Percentiles rank a stretch among this genome's conserved stretches.
These are phyloP conservation scores for Trichoderma gamsii DNA, from an alignment of 495 filamentous ascomycete species.

Conservation along the genomic window DNA sequence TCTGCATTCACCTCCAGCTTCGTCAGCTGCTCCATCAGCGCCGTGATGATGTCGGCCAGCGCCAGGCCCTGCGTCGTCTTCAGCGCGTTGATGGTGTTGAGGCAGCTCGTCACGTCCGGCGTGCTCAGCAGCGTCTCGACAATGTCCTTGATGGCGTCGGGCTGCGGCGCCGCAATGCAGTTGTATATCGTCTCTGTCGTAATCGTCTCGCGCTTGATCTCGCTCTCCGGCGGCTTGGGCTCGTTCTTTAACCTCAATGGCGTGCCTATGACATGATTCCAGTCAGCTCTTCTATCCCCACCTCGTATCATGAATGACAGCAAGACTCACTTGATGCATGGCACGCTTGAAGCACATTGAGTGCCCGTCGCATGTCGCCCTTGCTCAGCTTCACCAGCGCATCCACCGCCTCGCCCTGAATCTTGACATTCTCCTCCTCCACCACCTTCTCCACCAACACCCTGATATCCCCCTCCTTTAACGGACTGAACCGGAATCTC, in stretches of 20 bases:
- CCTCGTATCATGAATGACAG: background rate
- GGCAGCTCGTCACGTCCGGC: conserved; percentile 77
- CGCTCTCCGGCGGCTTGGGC: conserved; percentile 51
- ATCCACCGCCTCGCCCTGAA: conserved; percentile 68
- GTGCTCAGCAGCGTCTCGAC: conserved; percentile 73
- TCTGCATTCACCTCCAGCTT: conserved; percentile 80
- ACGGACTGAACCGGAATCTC: conserved; percentile 87
- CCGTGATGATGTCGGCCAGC: conserved; percentile 85
- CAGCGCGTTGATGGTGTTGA: conserved; percentile 77
- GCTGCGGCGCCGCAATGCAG: conserved; percentile 94
- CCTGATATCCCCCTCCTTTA: conserved; percentile 82
- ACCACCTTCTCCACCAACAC: conserved; percentile 84
- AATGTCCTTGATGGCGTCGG: conserved; percentile 80
- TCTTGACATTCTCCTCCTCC: conserved; percentile 77
- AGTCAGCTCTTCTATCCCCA: conserved; percentile 18
- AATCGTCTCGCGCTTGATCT: conserved; percentile 70
- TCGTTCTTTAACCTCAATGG: conserved; percentile 62
- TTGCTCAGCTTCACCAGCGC: conserved; percentile 81
- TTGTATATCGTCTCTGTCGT: conserved; percentile 91
- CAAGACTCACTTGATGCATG: conserved; percentile 73
- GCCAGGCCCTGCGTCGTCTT: conserved; percentile 86
- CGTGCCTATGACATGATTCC: conserved; percentile 41
- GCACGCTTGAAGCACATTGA: conserved; percentile 96
- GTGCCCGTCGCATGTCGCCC: conserved; percentile 90
- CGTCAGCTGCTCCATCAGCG: conserved; percentile 72